These are phyloP conservation scores for Phanerochaete carnosa DNA, from an alignment of 768 basidiomycete genomes.

Conservation along the genomic window DNA sequence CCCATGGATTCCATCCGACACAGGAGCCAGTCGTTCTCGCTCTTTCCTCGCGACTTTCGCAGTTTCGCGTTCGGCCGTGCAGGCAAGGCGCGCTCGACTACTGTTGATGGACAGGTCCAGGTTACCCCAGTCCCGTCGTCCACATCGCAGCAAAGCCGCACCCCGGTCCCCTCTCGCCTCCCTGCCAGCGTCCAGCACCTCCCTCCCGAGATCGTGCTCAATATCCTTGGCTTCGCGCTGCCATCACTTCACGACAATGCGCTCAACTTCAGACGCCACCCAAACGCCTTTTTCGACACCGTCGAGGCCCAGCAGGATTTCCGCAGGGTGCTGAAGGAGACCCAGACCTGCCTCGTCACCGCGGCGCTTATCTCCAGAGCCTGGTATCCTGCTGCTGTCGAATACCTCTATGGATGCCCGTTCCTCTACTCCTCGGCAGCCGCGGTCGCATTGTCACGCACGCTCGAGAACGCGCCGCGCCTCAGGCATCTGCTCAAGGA, in stretches of 20 bases:
- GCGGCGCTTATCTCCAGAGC: constrained; percentile 10
- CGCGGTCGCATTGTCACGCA: constrained; percentile 2
- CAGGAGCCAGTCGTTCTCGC: background rate
- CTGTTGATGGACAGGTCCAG: background rate
- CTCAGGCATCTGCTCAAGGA: constrained; percentile 6
- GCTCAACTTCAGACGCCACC: background rate
- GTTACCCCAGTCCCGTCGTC: constrained; percentile 14
- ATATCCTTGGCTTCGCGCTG: constrained; percentile 11
- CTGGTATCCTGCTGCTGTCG: constrained; percentile 8
- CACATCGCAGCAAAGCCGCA: background rate
- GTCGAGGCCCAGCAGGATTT: constrained; percentile 4
- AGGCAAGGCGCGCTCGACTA: background rate
- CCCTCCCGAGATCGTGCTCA: constrained; percentile 10
- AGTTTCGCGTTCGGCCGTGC: constrained; percentile 1
- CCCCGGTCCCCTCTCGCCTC: constrained; percentile 10
- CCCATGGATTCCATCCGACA: constrained; percentile 9
- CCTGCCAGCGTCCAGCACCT: constrained; percentile 13
- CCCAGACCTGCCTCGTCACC: constrained; percentile 1
- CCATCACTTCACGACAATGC: constrained; percentile 9
- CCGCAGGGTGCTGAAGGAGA: constrained; percentile 1
- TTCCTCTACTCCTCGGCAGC: constrained; percentile 1
- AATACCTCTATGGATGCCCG: constrained; percentile 10
- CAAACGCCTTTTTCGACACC: constrained; percentile 4
- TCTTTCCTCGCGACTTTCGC: constrained; percentile 5
- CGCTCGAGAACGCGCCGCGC: background rate